Evolutionary conservation across 2,329 filamentous ascomycete species (phyloP).

Genomic region (Fusarium sp.): DNA sequence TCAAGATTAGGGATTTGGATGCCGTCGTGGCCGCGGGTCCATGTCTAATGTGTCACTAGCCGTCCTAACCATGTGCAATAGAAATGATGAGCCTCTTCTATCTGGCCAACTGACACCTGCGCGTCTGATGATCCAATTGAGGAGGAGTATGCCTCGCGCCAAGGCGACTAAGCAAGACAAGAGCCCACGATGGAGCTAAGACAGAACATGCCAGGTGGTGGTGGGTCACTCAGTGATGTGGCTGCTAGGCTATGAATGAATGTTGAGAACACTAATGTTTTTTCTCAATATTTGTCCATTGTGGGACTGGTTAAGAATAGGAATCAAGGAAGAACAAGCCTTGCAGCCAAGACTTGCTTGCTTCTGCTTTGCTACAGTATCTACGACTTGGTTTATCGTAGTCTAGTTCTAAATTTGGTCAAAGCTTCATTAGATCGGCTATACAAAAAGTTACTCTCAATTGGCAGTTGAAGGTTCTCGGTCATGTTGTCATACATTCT

Average conservation of each 20-base stretch:
- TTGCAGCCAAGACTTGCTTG: not conserved
- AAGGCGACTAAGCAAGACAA: constrained; percentile 28
- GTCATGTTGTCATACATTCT: constrained; percentile 1
- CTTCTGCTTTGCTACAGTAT: not conserved
- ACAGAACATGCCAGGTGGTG: constrained; percentile 24
- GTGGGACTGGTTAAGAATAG: constrained; percentile 13
- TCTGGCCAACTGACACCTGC: constrained; percentile 38
- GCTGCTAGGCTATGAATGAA: constrained; percentile 17
- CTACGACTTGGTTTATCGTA: constrained; percentile 4
- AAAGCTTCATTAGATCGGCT: not conserved
- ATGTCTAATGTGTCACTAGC: constrained; percentile 42
- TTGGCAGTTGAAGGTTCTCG: not conserved
- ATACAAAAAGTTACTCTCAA: not conserved
- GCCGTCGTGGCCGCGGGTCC: constrained; percentile 32
- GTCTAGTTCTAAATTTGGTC: constrained; percentile 18
- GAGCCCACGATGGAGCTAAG: constrained; percentile 24
- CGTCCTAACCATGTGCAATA: constrained; percentile 45
- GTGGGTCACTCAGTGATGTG: constrained; percentile 32
- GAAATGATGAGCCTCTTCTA: constrained; percentile 37
- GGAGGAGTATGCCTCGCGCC: constrained; percentile 45
- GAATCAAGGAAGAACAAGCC: constrained; percentile 6
- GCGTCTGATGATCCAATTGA: constrained; percentile 45
- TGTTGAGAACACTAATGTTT: constrained; percentile 30
- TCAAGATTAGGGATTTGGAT: constrained; percentile 37
- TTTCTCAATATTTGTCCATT: constrained; percentile 11